Evolutionary conservation across 345 rosid species (phyloP), one percentile per base, ranked within the genome.

Genomic region (Cardamine chenopodiifolia): DNA sequence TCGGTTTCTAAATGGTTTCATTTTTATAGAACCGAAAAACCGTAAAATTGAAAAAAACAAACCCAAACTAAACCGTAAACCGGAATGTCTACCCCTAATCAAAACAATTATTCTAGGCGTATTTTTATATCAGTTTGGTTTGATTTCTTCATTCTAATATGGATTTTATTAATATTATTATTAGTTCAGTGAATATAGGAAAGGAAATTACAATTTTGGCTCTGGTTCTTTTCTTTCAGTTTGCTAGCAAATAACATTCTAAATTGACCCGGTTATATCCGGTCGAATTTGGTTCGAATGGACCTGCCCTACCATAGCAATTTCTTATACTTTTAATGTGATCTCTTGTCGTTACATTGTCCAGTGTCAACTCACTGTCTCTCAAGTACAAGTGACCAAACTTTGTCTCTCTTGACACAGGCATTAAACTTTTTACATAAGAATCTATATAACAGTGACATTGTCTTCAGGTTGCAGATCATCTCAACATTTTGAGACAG

Each of bases 281-380:
- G 57, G 35, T 23, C 1, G 34, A 58, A 20, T 57, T 31, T 28
- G 58, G 68, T 61, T 61, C 14, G 52, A 50, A 11, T 47, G 25
- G 3, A 12, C 17, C 47, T 57, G 15, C 47, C 57, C 56, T 56
- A 18, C 31, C 12, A 44, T 34, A 14, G 49, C 28, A 29, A 57
- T 20, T 45, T 29, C 6, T 2, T 26, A 0, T 14, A 5, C 26
- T 59, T 45, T 14, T 5, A 2, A 47, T 49, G 62, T 39, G 54
- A 28, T 19, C 15, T 62, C 54, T 62, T 72, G 62, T 72, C 70
- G 62, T 62, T 62, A 53, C 62, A 28, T 49, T 62, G 76, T 62
- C 45, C 34, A 62, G 62, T 52, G 76, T 62, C 76, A 72, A 72
- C 52, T 72, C 76, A 62, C 62, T 62, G 23, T 72, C 70, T 8